phyloP scores from a whole-genome alignment of 768 basidiomycete genomes.

The Auriculariales sp. region DNA sequence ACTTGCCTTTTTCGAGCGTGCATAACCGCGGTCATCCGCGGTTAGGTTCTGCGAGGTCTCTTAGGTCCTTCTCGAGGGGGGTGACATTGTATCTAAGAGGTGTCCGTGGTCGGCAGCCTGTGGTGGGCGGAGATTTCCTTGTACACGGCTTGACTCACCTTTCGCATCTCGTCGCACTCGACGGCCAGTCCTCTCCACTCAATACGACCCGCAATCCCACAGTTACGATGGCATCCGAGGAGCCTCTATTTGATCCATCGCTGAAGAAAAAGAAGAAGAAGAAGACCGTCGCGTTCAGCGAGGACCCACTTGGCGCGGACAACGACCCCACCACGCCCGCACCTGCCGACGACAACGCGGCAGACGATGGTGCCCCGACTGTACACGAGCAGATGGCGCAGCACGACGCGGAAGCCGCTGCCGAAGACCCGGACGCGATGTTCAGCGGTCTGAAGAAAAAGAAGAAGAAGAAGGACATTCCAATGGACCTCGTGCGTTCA shows the following conservation, averaged over 20 bases:
- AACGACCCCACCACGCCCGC: slow-evolving; percentile 72
- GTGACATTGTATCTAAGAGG: no score
- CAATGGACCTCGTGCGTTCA: slow-evolving; percentile 24
- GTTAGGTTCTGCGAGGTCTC: no score
- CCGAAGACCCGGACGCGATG: slow-evolving; percentile 70
- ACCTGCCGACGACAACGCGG: slow-evolving; percentile 56
- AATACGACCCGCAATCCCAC: no score
- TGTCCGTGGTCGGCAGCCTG: no score
- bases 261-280: slow-evolving; percentile 63
- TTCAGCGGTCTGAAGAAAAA: slow-evolving; percentile 78
- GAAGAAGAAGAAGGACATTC: slow-evolving; percentile 88
- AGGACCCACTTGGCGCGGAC: slow-evolving; percentile 70
- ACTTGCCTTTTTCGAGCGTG: no score
- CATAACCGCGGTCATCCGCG: no score
- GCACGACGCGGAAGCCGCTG: slow-evolving; percentile 19
- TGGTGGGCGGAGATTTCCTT: no score
- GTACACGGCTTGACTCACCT: slow-evolving; percentile 7
- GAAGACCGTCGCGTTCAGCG: slow-evolving; percentile 73
- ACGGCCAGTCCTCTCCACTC: no score
- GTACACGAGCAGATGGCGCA: slow-evolving; percentile 63
- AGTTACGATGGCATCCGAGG: slow-evolving; percentile 42
- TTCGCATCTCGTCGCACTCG: slow-evolving; percentile 7
- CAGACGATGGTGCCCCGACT: slow-evolving; percentile 63
- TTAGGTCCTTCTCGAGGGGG: no score
- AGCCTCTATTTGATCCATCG: slow-evolving; percentile 72